These are phyloP conservation scores for Letharia lupina DNA, from an alignment of 495 filamentous ascomycete species.

Conservation along the genomic window DNA sequence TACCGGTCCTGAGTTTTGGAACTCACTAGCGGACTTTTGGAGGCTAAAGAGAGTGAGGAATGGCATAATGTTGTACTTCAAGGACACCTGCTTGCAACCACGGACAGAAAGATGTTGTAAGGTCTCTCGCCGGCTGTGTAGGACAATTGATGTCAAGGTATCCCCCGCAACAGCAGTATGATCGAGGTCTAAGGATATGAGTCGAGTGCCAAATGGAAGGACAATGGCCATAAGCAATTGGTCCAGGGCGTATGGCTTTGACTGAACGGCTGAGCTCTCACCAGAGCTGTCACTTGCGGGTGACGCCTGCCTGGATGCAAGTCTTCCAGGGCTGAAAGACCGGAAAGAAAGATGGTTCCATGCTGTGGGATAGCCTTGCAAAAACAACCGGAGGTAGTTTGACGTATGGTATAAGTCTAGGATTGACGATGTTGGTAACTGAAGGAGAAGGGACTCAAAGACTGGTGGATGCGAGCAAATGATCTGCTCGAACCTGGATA, in stretches of 20 bases:
- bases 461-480: constrained; percentile 48
- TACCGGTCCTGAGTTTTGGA: constrained; percentile 25
- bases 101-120: constrained; percentile 53
- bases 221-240: constrained; percentile 49
- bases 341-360: constrained; percentile 55
- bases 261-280: constrained; percentile 38
- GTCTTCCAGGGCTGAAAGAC: constrained; percentile 40
- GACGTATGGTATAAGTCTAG: constrained; percentile 52
- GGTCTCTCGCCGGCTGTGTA: constrained; percentile 45
- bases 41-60: constrained; percentile 45
- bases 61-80: constrained; percentile 57
- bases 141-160: constrained; percentile 45
- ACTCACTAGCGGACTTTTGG: constrained; percentile 23
- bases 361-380: constrained; percentile 50
- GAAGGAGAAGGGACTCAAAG: constrained; percentile 49
- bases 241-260: constrained; percentile 48
- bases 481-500: constrained; percentile 23
- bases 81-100: constrained; percentile 57
- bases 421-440: constrained; percentile 47
- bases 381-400: constrained; percentile 44
- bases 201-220: constrained; percentile 46
- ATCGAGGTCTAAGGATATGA: constrained; percentile 50
- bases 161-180: constrained; percentile 54
- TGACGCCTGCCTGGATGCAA: constrained; percentile 30
- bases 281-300: constrained; percentile 33